Evolutionary conservation across 1,284 basidiomycete species (phyloP).

Genomic region (Caloboletus inedulis): DNA sequence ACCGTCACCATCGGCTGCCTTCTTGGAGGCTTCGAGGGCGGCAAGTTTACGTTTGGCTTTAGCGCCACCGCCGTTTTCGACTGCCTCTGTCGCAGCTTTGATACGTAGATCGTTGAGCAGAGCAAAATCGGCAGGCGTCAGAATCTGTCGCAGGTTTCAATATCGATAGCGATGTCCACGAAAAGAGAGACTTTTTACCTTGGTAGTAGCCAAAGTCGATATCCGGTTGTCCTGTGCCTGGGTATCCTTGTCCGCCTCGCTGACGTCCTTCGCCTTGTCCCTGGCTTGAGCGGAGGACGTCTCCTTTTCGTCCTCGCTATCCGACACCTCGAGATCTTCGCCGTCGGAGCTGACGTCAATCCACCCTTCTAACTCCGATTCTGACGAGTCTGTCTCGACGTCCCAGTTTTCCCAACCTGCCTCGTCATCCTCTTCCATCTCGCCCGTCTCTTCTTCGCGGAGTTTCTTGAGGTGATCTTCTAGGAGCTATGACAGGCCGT

Average conservation of each 20-base stretch:
- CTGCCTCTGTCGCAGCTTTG: slow-evolving; percentile 73
- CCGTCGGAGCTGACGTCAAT: slow-evolving; percentile 78
- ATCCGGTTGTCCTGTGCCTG: slow-evolving; percentile 36
- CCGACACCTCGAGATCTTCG: slow-evolving; percentile 73
- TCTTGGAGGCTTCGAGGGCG: slow-evolving; percentile 68
- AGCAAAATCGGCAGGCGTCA: slow-evolving; percentile 97
- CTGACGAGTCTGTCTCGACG: slow-evolving; percentile 68
- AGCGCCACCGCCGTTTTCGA: slow-evolving; percentile 69
- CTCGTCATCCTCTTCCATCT: slow-evolving; percentile 59
- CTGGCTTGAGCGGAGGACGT: slow-evolving; percentile 34
- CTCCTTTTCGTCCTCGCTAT: slow-evolving; percentile 78
- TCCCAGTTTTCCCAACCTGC: slow-evolving; percentile 92
- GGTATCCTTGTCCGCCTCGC: slow-evolving; percentile 31
- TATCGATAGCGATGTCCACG: background rate
- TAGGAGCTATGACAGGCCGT: slow-evolving; percentile 55
- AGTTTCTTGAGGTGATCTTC: slow-evolving; percentile 81
- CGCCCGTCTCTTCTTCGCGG: slow-evolving; percentile 62
- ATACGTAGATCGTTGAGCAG: slow-evolving; percentile 88
- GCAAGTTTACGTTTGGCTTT: slow-evolving; percentile 87
- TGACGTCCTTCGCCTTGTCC: slow-evolving; percentile 26
- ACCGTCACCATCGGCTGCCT: slow-evolving; percentile 44
- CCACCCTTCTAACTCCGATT: slow-evolving; percentile 78
- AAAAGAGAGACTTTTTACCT: slow-evolving; percentile 41
- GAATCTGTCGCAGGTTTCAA: slow-evolving; percentile 57
- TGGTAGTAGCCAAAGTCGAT: slow-evolving; percentile 74